Base-by-base conservation (phyloP, 2,329 filamentous ascomycete species). In the Ustilaginoidea virens region DNA sequence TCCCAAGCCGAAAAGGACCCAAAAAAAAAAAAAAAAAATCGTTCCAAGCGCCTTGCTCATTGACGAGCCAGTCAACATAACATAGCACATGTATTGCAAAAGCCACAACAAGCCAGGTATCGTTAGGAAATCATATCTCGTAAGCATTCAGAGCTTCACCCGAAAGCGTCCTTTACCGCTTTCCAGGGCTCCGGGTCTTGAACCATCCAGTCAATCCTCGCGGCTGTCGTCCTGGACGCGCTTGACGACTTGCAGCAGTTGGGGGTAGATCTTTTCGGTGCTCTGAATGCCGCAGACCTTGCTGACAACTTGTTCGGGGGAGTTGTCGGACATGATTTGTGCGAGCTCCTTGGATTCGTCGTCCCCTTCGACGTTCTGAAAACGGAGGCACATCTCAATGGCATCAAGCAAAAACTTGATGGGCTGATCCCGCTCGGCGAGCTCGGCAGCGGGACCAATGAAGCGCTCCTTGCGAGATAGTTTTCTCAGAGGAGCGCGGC, bases 391-490 rank as follows among this genome's bases (percentile, higher is more conserved):
- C 74, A 87, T 83, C 64, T 96, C 87, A 25, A 90, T 72, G 13
- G 82, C 80, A 33, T 77, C 78, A 30, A 96, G 63, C 17, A 98
- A 67, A 30, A 70, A 74, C 33, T 74, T 66, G 51, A 76, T 78
- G 42, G 71, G 68, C 56, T 82, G 65, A 34, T 73, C 83, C 35
- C 69, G 65, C 63, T 93, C 83, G 25, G 85, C 85, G 12, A 98
- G 71, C 58, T 92, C 80, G 7, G 81, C 73, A 25, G 90, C 87
- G 5, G 90, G 90, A 25, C 80, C 85, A 43, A 98, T 76, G 62
- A 98, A 93, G 25, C 90, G 85, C 62, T 98, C 90, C 61, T 92
- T 90, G 55, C 86, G 80, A 39, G 78, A 78, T 19, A 98, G 69
- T 67, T 98, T 98, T 52, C 90, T 80, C 35, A 98, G 64, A 12